Conservation (phyloP, 805 yeast genomes). For the Sungouiozyma intestinalis region DNA sequence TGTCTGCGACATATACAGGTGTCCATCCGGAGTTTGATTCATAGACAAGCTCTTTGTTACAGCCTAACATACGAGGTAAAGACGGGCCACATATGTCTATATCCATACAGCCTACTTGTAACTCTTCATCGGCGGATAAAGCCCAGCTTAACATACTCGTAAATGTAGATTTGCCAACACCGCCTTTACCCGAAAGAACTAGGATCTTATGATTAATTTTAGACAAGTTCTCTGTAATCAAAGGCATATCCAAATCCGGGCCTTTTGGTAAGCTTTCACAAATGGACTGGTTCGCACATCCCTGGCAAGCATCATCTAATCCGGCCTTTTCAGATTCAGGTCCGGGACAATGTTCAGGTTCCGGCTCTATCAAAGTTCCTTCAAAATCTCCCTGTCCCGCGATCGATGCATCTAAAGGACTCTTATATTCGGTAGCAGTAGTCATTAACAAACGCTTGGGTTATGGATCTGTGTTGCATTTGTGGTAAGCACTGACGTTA, state of each 20-base stretch:
- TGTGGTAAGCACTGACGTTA: too few species aligned
- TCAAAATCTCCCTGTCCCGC: conserved; percentile 4
- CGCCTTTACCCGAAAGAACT: conserved; percentile 82
- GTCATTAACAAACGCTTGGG: background rate
- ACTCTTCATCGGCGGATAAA: conserved; percentile 64
- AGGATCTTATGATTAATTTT: conserved; percentile 68
- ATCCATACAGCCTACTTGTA: conserved; percentile 95
- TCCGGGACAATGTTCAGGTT: conserved; percentile 98
- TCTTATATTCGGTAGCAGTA: background rate
- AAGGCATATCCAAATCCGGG: conserved; percentile 86
- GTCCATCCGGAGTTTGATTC: conserved; percentile 91
- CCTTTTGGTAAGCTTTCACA: conserved; percentile 87
- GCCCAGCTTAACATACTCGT: conserved; percentile 97
- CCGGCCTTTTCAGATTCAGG: conserved; percentile 94
- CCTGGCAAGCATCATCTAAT: conserved; percentile 82
- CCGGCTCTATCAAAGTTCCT: conserved; percentile 46
- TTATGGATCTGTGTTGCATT: too few species aligned
- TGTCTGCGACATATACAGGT: conserved; percentile 92
- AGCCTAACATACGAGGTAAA: conserved; percentile 88
- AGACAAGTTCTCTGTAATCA: conserved; percentile 57
- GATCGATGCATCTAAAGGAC: background rate
- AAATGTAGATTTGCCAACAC: conserved; percentile 96
- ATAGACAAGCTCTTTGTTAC: conserved; percentile 76
- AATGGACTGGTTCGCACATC: conserved; percentile 88
- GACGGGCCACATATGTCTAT: conserved; percentile 98